Conservation (phyloP, 2,329 filamentous ascomycete genomes). For the Paecilomyces variotii region DNA sequence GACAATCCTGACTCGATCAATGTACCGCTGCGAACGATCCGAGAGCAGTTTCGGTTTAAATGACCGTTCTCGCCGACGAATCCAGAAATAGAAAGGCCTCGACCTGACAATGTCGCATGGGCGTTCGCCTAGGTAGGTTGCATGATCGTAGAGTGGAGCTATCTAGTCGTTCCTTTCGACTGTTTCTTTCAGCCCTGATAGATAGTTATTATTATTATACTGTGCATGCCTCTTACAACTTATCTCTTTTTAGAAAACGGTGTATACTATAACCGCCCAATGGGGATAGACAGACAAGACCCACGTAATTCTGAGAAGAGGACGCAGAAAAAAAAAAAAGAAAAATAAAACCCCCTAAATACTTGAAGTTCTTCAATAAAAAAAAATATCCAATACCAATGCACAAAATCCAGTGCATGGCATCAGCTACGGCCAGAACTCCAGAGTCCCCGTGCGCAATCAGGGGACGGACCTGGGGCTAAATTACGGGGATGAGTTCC, state of each 20-base stretch:
- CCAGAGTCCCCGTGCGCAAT: not conserved
- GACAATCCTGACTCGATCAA: not conserved
- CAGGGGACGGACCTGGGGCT: not conserved
- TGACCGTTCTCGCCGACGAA: not conserved
- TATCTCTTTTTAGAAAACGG: too few relatives aligned
- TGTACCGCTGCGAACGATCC: not conserved
- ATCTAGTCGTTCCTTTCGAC: not conserved
- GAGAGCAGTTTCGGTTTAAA: not conserved
- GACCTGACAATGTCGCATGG: not conserved
- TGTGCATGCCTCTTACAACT: not conserved
- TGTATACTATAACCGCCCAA: too few relatives aligned
- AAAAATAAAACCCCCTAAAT: not conserved
- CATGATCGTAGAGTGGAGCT: not conserved
- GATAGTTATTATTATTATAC: too few relatives aligned
- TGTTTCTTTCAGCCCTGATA: not conserved
- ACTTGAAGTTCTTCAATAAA: not conserved
- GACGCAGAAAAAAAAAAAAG: not conserved
- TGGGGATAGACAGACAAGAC: not conserved
- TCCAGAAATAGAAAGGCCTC: not conserved
- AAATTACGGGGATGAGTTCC: not conserved
- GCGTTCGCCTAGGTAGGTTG: not conserved
- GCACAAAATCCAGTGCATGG: not conserved
- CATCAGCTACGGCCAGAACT: not conserved
- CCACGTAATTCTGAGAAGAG: not conserved
- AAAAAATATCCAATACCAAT: not conserved